phyloP scores from a whole-genome alignment of 208 protist genomes.

The Leishmania braziliensis region DNA sequence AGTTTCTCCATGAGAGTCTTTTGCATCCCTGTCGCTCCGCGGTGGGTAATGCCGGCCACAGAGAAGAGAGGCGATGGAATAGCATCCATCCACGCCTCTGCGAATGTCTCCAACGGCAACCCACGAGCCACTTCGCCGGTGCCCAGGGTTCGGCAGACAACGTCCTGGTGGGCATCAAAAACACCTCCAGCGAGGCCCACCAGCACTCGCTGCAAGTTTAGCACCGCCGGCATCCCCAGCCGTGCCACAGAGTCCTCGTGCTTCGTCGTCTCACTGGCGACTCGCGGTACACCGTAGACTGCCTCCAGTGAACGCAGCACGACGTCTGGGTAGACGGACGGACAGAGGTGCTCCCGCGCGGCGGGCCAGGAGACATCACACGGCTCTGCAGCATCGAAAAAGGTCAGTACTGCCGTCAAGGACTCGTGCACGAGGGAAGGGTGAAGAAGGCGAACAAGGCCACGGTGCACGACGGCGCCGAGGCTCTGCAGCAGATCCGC shows the following conservation, averaged over 20 bases:
- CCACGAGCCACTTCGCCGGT: conserved; percentile 14
- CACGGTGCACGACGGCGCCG: conserved; percentile 59
- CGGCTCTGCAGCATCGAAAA: conserved; percentile 34
- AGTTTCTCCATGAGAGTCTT: conserved; percentile 34
- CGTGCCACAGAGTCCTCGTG: conserved; percentile 8
- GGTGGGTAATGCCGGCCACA: conserved; percentile 18
- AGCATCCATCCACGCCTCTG: conserved; percentile 32
- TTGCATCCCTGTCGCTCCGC: not conserved
- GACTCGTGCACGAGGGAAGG: conserved; percentile 42
- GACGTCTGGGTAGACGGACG: conserved; percentile 51
- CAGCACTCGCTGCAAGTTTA: conserved; percentile 39
- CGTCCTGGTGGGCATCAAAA: conserved; percentile 33
- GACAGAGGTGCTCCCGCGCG: conserved; percentile 45
- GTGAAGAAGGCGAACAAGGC: conserved; percentile 57
- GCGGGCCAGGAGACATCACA: conserved; percentile 31
- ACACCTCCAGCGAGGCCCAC: conserved; percentile 47
- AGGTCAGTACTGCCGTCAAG: conserved; percentile 40
- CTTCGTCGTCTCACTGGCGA: not conserved
- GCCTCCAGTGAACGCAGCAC: conserved; percentile 58
- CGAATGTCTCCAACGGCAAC: conserved; percentile 45
- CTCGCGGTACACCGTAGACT: conserved; percentile 32
- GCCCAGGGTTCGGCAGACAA: conserved; percentile 5
- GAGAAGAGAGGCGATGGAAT: conserved; percentile 43
- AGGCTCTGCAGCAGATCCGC: conserved; percentile 27
- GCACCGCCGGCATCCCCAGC: conserved; percentile 5